These are phyloP conservation scores for Aspergillus sclerotialis DNA, from an alignment of 2,329 filamentous ascomycete genomes.

Conservation along the genomic window DNA sequence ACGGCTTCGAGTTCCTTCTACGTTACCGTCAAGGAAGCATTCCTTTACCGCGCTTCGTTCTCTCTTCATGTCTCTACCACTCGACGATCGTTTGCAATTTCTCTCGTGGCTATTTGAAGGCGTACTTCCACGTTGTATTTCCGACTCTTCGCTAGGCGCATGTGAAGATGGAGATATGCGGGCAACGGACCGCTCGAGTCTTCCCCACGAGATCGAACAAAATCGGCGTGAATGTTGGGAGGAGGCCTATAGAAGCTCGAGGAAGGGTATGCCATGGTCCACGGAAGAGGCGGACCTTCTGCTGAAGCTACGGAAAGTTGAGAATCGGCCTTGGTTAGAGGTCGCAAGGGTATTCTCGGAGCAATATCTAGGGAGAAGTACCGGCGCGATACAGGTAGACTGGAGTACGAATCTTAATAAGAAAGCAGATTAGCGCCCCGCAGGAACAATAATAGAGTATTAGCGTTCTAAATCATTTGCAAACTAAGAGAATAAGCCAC, in stretches of 20 bases:
- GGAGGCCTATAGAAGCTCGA: background rate
- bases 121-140: conserved; percentile 1
- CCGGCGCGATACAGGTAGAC: background rate
- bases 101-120: too few relatives aligned
- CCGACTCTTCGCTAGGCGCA: background rate
- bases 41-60: conserved; percentile 1
- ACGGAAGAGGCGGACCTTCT: conserved; percentile 1
- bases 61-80: conserved; percentile 2
- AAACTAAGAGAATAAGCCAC: too few relatives aligned
- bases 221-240: background rate
- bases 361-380: background rate
- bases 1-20: background rate
- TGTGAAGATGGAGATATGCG: too few relatives aligned
- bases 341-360: background rate
- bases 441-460: too few relatives aligned
- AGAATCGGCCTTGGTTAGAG: background rate
- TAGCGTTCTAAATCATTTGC: too few relatives aligned
- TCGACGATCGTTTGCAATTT: conserved; percentile 1
- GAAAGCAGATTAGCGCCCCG: conserved; percentile 1
- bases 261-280: conserved; percentile 1
- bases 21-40: background rate
- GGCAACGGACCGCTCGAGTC: too few relatives aligned
- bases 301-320: background rate
- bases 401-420: background rate
- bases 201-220: too few relatives aligned